Percentiles rank a stretch among this genome's conserved stretches.
Evolutionary conservation across 176 grass and related monocot genomes (phyloP).

Genomic region (Lolium rigidum): DNA sequence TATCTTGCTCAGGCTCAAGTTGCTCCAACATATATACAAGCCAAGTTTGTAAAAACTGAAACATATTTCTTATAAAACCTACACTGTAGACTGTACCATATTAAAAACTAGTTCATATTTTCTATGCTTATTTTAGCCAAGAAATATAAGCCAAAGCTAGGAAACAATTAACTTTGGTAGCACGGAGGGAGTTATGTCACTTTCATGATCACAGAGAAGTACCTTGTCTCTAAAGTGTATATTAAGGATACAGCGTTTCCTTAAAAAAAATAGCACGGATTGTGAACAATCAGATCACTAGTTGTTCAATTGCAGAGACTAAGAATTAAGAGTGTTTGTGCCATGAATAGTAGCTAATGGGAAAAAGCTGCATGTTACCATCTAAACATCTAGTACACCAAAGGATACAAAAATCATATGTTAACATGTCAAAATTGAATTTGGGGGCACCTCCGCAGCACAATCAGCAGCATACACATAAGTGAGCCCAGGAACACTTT

Average conservation of each 20-base stretch:
- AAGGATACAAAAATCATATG: not conserved
- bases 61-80: not conserved
- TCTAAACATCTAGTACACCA: not conserved
- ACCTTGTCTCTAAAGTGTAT: not conserved
- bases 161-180: not conserved
- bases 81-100: not conserved
- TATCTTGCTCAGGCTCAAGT: not conserved
- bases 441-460: not conserved
- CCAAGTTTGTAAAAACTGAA: not conserved
- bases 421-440: not conserved
- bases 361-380: not conserved
- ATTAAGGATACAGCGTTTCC: too few species aligned
- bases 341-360: not conserved
- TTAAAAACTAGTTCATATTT: not conserved
- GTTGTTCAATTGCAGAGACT: not conserved
- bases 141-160: not conserved
- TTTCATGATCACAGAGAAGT: not conserved
- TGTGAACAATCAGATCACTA: not conserved
- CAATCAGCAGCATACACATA: slow-evolving; percentile 39
- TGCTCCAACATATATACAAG: not conserved
- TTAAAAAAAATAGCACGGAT: not conserved
- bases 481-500: slow-evolving; percentile 34
- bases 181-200: not conserved
- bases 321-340: not conserved
- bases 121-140: slow-evolving; percentile 1